A percentile compares a stretch with the other conserved stretches of the same genome.
Evolutionary conservation across 1,284 basidiomycete species (phyloP).

Genomic region (Leccinum subrobustum): DNA sequence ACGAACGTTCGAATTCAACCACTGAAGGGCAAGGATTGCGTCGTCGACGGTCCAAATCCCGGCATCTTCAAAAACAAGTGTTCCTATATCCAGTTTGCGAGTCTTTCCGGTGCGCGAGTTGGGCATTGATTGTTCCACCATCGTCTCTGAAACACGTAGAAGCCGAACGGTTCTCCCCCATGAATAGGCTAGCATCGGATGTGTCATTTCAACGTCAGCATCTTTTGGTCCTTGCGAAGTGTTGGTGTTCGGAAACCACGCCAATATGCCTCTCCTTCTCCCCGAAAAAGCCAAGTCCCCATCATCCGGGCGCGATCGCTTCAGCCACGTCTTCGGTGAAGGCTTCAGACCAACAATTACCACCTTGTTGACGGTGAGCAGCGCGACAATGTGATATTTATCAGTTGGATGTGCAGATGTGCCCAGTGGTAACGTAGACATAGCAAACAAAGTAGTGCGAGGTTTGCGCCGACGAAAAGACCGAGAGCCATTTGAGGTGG

Average conservation of each 20-base stretch:
- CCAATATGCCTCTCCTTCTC: conserved; percentile 59
- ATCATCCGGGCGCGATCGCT: conserved; percentile 62
- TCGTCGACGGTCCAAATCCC: conserved; percentile 56
- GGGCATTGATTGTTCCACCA: conserved; percentile 46
- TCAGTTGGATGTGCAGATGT: conserved; percentile 77
- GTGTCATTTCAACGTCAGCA: conserved; percentile 26
- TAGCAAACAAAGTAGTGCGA: conserved; percentile 70
- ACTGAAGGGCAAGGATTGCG: conserved; percentile 66
- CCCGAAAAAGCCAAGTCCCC: conserved; percentile 42
- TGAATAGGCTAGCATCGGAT: conserved; percentile 76
- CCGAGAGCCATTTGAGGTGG: conserved; percentile 15
- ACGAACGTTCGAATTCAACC: conserved; percentile 77
- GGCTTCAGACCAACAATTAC: conserved; percentile 94
- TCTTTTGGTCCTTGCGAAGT: conserved; percentile 27
- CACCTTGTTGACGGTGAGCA: conserved; percentile 88
- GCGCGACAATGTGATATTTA: conserved; percentile 78
- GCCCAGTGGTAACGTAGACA: conserved; percentile 84
- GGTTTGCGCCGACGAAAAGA: conserved; percentile 42
- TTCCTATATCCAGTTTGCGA: conserved; percentile 58
- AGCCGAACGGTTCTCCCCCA: conserved; percentile 75
- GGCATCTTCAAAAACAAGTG: conserved; percentile 56
- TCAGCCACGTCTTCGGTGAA: conserved; percentile 90
- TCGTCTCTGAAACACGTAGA: conserved; percentile 65
- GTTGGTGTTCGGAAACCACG: conserved; percentile 74
- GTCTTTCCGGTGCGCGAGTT: conserved; percentile 62